Conservation (phyloP, 202 grass and related monocot genomes). For the Brachypodium distachyon region DNA sequence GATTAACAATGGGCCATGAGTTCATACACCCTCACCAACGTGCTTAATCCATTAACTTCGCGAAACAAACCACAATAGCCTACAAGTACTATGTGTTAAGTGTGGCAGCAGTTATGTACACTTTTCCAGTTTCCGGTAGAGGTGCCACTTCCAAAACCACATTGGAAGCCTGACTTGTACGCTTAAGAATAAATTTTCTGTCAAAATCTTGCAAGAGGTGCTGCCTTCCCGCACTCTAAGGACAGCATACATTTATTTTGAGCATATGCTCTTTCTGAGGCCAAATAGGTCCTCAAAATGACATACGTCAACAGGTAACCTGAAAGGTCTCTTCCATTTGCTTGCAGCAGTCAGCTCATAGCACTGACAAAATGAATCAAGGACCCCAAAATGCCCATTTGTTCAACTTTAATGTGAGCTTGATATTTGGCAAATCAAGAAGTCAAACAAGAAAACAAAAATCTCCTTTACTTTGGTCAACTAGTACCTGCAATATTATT, state of each 20-base stretch:
- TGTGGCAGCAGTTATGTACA: background rate
- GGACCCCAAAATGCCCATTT: conserved; percentile 20
- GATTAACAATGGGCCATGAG: conserved; percentile 18
- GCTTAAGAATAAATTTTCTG: conserved; percentile 18
- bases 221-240: conserved; percentile 18
- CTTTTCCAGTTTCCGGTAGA: conserved; percentile 10
- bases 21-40: conserved; percentile 1
- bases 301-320: conserved; percentile 12
- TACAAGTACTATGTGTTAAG: conserved; percentile 26
- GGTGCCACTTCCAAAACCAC: conserved; percentile 24
- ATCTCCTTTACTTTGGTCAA: conserved; percentile 26
- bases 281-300: conserved; percentile 24
- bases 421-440: conserved; percentile 42
- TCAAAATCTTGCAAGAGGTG: conserved; percentile 16
- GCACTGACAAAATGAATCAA: conserved; percentile 21
- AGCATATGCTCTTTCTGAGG: conserved; percentile 30
- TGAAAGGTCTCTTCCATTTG: conserved; percentile 16
- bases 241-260: conserved; percentile 12
- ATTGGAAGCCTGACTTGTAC: conserved; percentile 22
- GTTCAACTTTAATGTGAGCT: conserved; percentile 34
- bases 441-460: conserved; percentile 52
- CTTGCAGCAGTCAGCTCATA: conserved; percentile 5
- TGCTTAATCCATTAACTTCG: conserved; percentile 16
- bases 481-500: conserved; percentile 54
- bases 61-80: background rate